A percentile compares a stretch with the other conserved stretches of the same genome.
Evolutionary conservation across 2,329 filamentous ascomycete genomes (phyloP).

Genomic region (Fusarium illudens): DNA sequence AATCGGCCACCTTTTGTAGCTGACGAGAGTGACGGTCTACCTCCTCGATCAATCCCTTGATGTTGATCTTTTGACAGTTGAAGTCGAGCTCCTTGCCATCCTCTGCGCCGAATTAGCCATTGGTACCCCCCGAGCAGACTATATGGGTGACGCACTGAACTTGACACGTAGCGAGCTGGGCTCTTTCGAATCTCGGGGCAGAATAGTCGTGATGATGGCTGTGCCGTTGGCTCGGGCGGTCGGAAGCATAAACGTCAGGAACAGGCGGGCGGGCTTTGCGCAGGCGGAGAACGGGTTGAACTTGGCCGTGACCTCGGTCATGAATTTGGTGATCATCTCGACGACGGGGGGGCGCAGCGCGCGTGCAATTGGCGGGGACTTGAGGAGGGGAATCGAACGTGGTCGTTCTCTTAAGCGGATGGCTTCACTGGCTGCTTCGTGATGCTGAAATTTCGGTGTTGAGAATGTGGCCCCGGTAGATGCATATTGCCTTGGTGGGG

Average conservation of each 20-base stretch:
- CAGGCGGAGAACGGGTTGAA: constrained; percentile 91
- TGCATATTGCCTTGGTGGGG: constrained; percentile 40
- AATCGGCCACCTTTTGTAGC: constrained; percentile 83
- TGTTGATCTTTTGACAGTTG: constrained; percentile 80
- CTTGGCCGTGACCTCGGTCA: constrained; percentile 82
- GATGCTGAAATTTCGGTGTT: constrained; percentile 39
- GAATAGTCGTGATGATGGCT: constrained; percentile 78
- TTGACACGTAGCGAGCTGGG: constrained; percentile 77
- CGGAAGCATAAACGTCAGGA: constrained; percentile 85
- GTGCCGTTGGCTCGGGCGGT: constrained; percentile 77
- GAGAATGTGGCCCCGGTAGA: constrained; percentile 19
- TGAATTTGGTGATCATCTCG: constrained; percentile 84
- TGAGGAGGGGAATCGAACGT: constrained; percentile 5
- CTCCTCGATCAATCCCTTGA: constrained; percentile 87
- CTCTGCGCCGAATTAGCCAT: constrained; percentile 62
- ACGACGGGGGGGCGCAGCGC: constrained; percentile 12
- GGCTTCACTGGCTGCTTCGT: neutral
- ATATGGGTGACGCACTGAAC: constrained; percentile 72
- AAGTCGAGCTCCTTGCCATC: constrained; percentile 91
- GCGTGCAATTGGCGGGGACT: constrained; percentile 1
- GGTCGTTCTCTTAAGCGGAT: constrained; percentile 13
- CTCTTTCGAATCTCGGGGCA: constrained; percentile 75
- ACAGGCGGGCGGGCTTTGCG: constrained; percentile 84
- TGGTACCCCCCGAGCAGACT: constrained; percentile 11
- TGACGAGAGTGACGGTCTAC: constrained; percentile 87